A percentile compares a stretch with the other conserved stretches of the same genome.
These are phyloP conservation scores for Penicillium arizonense DNA, from an alignment of 495 filamentous ascomycete genomes.

Conservation along the genomic window DNA sequence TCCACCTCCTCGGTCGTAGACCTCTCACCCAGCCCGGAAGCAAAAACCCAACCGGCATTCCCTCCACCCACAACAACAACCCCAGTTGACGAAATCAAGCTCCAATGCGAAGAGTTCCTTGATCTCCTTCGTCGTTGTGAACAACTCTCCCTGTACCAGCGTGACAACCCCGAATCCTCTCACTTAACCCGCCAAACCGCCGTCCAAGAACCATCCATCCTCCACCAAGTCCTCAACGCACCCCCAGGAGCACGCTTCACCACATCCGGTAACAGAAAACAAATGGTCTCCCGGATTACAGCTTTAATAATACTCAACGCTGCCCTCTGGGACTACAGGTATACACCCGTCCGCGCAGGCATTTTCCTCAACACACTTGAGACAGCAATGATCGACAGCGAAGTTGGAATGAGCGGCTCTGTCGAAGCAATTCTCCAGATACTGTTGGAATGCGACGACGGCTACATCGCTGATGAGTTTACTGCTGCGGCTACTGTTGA, in stretches of 20 bases:
- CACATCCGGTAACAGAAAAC: conserved; percentile 33
- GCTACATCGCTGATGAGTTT: background rate
- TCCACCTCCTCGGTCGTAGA: conserved; percentile 21
- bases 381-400: conserved; percentile 29
- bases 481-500: background rate
- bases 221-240: conserved; percentile 30
- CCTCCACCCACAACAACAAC: background rate
- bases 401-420: conserved; percentile 36
- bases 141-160: conserved; percentile 31
- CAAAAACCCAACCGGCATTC: background rate
- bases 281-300: conserved; percentile 34
- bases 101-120: conserved; percentile 39
- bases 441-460: conserved; percentile 37
- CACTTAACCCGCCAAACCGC: conserved; percentile 22
- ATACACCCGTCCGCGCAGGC: conserved; percentile 19
- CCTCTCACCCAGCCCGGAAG: conserved; percentile 2
- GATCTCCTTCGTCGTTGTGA: conserved; percentile 38
- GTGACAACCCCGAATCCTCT: conserved; percentile 11
- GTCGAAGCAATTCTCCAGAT: conserved; percentile 41
- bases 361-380: conserved; percentile 33
- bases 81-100: conserved; percentile 28
- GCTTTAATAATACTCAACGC: conserved; percentile 38
- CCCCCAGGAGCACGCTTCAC: conserved; percentile 31
- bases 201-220: conserved; percentile 23
- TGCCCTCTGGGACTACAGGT: conserved; percentile 42